Conservation (phyloP, 163 green algal genomes). For the Scenedesmus sp. region DNA sequence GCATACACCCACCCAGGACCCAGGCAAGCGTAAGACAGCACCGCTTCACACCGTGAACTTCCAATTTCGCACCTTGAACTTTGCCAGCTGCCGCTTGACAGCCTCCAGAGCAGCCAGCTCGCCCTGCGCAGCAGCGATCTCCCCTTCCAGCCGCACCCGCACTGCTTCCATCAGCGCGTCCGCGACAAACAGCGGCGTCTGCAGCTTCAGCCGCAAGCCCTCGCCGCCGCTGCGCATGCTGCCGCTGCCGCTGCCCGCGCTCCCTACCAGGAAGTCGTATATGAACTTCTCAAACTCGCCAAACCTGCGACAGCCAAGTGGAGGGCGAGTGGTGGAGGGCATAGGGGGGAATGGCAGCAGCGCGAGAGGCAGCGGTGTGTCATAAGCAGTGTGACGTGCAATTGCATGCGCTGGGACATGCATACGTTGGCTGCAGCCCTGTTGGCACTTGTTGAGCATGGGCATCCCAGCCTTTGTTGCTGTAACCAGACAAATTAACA, state of each 20-base stretch:
- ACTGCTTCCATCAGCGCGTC: slow-evolving; percentile 86
- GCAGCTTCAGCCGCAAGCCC: slow-evolving; percentile 93
- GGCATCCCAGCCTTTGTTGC: too few species aligned
- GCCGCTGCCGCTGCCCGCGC: slow-evolving; percentile 19
- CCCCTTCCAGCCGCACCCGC: slow-evolving; percentile 47
- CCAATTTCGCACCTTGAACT: slow-evolving; percentile 28
- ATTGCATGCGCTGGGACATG: too few species aligned
- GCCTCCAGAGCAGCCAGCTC: slow-evolving; percentile 63
- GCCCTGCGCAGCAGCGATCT: slow-evolving; percentile 53
- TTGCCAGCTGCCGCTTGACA: slow-evolving; percentile 56
- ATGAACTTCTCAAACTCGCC: slow-evolving; percentile 89
- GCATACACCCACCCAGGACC: too few species aligned
- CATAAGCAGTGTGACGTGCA: too few species aligned
- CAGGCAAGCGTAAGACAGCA: not conserved
- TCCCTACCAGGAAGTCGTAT: slow-evolving; percentile 88
- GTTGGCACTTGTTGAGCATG: slow-evolving; percentile 60
- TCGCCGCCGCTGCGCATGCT: slow-evolving; percentile 74
- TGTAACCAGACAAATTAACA: too few species aligned
- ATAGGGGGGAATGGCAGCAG: not conserved
- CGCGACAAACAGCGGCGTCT: slow-evolving; percentile 95
- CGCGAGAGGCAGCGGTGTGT: not conserved
- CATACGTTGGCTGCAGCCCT: too few species aligned
- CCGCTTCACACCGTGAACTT: not conserved
- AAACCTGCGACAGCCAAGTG: slow-evolving; percentile 74
- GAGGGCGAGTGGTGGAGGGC: not conserved